phyloP scores from a whole-genome alignment of 345 rosid species.

The Brassica rapa region DNA sequence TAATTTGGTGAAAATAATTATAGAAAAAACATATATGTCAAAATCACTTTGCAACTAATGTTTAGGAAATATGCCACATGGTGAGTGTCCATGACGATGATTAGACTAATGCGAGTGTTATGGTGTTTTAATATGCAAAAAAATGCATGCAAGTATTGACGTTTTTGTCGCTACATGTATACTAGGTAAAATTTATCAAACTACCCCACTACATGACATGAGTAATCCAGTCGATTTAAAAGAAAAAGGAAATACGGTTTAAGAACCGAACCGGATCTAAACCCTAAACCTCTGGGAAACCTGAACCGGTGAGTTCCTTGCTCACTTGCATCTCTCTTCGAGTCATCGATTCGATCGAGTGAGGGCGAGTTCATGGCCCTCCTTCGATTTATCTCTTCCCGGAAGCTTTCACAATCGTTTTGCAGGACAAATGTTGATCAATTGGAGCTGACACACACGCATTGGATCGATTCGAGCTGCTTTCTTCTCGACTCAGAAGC shows the following conservation, averaged over 20 bases:
- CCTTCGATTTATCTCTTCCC: conserved; percentile 6
- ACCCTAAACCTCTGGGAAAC: conserved; percentile 39
- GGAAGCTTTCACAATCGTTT: background rate
- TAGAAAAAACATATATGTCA: no score
- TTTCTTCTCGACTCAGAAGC: conserved; percentile 57
- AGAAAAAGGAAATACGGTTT: background rate
- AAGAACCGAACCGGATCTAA: conserved; percentile 25
- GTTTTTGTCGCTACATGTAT: background rate
- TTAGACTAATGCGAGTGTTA: no score
- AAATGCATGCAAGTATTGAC: no score
- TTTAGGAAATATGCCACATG: no score
- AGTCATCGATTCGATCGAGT: background rate
- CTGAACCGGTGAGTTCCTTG: conserved; percentile 18
- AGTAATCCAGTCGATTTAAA: background rate
- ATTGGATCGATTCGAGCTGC: conserved; percentile 47
- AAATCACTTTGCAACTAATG: no score
- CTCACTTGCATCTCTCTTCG: no score
- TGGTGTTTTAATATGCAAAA: no score
- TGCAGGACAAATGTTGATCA: conserved; percentile 29
- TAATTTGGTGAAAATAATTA: no score
- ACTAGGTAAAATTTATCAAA: no score
- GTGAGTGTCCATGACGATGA: no score
- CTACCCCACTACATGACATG: background rate
- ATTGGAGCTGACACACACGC: conserved; percentile 26
- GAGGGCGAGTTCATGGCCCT: conserved; percentile 29